Evolutionary conservation across 495 filamentous ascomycete species (phyloP), one percentile per base, ranked within the genome.

Genomic region (Penicillium psychrofluorescens): DNA sequence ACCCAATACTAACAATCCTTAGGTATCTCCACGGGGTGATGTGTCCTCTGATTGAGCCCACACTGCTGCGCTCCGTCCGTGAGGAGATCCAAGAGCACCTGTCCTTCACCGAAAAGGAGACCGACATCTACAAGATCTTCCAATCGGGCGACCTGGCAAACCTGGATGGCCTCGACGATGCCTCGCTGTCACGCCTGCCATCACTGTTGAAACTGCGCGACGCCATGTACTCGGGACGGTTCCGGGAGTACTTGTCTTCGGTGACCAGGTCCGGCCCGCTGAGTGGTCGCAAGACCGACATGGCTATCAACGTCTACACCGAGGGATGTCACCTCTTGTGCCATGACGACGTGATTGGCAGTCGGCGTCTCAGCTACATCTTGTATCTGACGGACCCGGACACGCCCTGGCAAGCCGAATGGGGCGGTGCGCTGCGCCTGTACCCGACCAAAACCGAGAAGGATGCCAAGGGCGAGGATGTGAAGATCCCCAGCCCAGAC

Each of bases 101-200:
- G 47, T 81, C 84, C 58, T 98, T 98, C 69, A 95, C 92, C 38
- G 90, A 90, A 50, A 99, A 99, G 68, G 92, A 99, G 62, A 99
- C 92, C 45, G 94, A 99, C 65, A 97, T 99, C 67, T 99, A 99
- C 75, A 95, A 92, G 65, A 96, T 97, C 61, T 90, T 96, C 74
- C 92, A 97, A 67, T 96, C 91, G 28, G 92, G 92, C 43, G 92
- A 99, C 60, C 75, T 99, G 12, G 94, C 92, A 8, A 99, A 99
- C 61, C 81, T 99, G 35, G 89, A 95, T 65, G 92, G 92, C 5
- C 74, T 99, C 7, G 86, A 94, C 41, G 80, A 88, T 56, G 77
- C 84, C 0, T 86, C 89, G 29, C 72, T 95, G 36, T 78, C 81
- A 29, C 85, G 84, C 42, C 72, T 99, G 31, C 92, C 92, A 0